Evolutionary conservation across 768 basidiomycete genomes (phyloP).

Genomic region (Tulasnella sp.): DNA sequence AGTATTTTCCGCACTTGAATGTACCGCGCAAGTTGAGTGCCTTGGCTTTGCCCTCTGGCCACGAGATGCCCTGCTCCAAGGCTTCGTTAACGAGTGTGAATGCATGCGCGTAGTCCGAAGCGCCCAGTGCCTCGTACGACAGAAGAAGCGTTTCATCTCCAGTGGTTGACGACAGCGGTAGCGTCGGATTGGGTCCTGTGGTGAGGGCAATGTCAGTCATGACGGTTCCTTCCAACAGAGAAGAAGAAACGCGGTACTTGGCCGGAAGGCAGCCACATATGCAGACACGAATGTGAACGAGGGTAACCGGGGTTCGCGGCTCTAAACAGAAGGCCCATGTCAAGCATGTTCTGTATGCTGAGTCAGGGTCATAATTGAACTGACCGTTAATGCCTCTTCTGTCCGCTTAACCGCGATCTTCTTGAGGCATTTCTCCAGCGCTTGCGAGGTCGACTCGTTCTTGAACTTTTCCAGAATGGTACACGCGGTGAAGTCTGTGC

Average conservation of each 20-base stretch:
- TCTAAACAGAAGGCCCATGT: constrained; percentile 27
- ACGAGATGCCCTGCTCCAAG: constrained; percentile 75
- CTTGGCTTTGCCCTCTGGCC: constrained; percentile 63
- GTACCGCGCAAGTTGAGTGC: constrained; percentile 90
- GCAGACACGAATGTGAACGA: constrained; percentile 87
- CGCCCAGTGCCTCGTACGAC: constrained; percentile 71
- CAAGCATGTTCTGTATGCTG: no score
- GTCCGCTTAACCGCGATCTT: constrained; percentile 65
- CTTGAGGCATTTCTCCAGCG: constrained; percentile 90
- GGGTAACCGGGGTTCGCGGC: constrained; percentile 72
- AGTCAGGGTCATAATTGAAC: no score
- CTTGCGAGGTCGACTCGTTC: constrained; percentile 60
- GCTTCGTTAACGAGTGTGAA: constrained; percentile 73
- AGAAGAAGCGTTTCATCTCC: constrained; percentile 78
- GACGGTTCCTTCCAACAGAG: no score
- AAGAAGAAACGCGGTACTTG: constrained; percentile 44
- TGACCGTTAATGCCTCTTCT: constrained; percentile 53
- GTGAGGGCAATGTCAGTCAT: neutral
- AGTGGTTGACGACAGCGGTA: constrained; percentile 62
- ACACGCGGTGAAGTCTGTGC: constrained; percentile 84
- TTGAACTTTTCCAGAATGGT: constrained; percentile 91
- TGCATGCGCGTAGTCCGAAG: constrained; percentile 74
- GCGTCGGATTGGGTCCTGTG: constrained; percentile 50
- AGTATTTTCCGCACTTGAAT: constrained; percentile 58
- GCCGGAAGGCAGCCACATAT: constrained; percentile 94